These are phyloP conservation scores for Rhynchosporium secalis DNA, from an alignment of 2,329 filamentous ascomycete species.

Conservation along the genomic window DNA sequence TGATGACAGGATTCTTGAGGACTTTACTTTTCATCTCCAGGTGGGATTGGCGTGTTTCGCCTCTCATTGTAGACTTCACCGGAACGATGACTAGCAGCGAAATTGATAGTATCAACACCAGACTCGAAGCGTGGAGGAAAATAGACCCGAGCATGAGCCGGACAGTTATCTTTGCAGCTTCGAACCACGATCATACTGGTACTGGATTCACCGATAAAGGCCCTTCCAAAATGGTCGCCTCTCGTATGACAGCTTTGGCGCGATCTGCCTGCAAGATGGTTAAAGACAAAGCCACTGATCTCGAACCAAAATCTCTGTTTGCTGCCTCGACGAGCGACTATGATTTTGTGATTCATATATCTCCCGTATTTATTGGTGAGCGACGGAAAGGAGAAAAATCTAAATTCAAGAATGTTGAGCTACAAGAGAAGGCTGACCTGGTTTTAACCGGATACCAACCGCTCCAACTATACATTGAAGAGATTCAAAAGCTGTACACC, in stretches of 20 bases:
- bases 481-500: constrained; percentile 67
- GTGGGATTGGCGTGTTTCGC: constrained; percentile 90
- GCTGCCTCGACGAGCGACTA: constrained; percentile 73
- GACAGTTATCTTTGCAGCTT: constrained; percentile 77
- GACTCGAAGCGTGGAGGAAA: constrained; percentile 81
- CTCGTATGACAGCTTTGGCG: constrained; percentile 79
- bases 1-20: constrained; percentile 77
- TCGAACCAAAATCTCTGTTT: constrained; percentile 67
- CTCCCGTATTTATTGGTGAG: constrained; percentile 38
- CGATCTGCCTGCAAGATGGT: constrained; percentile 70
- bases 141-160: constrained; percentile 88
- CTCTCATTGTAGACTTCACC: constrained; percentile 76
- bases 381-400: constrained; percentile 44
- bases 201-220: constrained; percentile 74
- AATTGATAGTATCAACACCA: constrained; percentile 63
- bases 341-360: constrained; percentile 78
- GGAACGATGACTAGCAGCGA: constrained; percentile 62
- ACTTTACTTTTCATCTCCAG: constrained; percentile 76
- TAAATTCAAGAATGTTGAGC: constrained; percentile 79
- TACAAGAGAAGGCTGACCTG: constrained; percentile 48
- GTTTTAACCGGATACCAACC: constrained; percentile 59
- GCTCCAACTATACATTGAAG: constrained; percentile 61
- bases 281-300: constrained; percentile 50
- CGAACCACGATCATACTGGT: constrained; percentile 74
- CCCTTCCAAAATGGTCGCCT: constrained; percentile 80